Percentiles rank a stretch among this genome's conserved stretches.
Conservation (phyloP, 768 basidiomycete genomes). For the Amanita exitialis region DNA sequence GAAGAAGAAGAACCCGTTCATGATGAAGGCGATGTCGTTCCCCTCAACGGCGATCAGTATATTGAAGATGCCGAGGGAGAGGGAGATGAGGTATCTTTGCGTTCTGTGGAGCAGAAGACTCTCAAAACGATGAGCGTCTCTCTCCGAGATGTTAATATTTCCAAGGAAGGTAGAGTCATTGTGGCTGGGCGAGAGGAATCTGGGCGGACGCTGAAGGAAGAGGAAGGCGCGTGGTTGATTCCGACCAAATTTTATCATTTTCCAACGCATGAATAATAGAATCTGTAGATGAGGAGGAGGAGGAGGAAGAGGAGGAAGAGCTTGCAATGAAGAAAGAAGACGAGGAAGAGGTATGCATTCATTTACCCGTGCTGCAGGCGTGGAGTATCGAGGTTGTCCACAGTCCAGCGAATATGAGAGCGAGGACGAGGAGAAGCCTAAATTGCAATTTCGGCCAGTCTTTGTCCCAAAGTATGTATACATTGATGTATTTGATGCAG, state of each 20-base stretch:
- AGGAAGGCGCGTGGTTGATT: conserved; percentile 26
- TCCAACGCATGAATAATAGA: conserved; percentile 5
- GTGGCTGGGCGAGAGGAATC: conserved; percentile 74
- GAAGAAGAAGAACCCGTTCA: conserved; percentile 36
- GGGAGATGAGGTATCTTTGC: conserved; percentile 26
- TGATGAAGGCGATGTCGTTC: conserved; percentile 41
- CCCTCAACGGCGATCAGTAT: conserved; percentile 38
- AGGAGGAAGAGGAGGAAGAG: conserved; percentile 11
- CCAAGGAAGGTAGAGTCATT: conserved; percentile 69
- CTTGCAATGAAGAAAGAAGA: conserved; percentile 15
- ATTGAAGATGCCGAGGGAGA: conserved; percentile 42
- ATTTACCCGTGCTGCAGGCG: not conserved
- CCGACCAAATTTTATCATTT: conserved; percentile 6
- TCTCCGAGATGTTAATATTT: conserved; percentile 73
- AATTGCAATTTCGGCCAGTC: conserved; percentile 79
- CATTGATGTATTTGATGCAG: not conserved
- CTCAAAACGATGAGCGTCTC: conserved; percentile 59
- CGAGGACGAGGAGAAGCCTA: conserved; percentile 64
- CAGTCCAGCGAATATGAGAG: conserved; percentile 84
- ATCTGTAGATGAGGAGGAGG: not conserved
- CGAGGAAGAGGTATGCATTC: conserved; percentile 22
- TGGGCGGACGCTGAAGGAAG: conserved; percentile 59
- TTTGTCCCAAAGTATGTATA: conserved; percentile 84
- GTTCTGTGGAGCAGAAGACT: conserved; percentile 21
- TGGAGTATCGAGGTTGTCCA: conserved; percentile 8